A percentile compares a stretch with the other conserved stretches of the same genome.
Evolutionary conservation across 306 rosid genomes (phyloP).

Genomic region (Parietaria judaica): DNA sequence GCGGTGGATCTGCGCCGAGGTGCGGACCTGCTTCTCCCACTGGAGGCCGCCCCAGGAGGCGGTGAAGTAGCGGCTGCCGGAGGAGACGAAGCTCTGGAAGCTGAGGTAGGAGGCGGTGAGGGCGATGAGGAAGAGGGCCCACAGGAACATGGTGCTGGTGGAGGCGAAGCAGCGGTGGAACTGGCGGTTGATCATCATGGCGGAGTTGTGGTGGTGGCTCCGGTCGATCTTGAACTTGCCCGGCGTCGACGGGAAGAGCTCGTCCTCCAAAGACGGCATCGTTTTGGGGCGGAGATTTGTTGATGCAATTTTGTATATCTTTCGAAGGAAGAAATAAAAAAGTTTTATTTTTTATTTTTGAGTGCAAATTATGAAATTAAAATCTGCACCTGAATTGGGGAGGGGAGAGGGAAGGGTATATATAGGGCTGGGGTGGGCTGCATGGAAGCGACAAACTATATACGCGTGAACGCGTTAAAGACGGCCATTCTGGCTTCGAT

Average conservation of each 20-base stretch:
- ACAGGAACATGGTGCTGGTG: constrained; percentile 81
- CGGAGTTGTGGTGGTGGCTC: constrained; percentile 27
- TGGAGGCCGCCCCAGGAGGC: constrained; percentile 90
- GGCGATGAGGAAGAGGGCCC: constrained; percentile 76
- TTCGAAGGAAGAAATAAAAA: too few relatives aligned
- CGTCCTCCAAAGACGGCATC: constrained; percentile 60
- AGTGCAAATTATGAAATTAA: not conserved
- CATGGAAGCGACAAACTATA: constrained; percentile 22
- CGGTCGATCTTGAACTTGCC: constrained; percentile 86
- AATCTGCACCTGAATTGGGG: constrained; percentile 34
- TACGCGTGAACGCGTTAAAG: constrained; percentile 66
- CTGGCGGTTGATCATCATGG: constrained; percentile 31
- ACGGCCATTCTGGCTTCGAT: constrained; percentile 20
- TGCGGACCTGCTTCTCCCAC: constrained; percentile 85
- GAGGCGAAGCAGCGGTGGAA: constrained; percentile 71
- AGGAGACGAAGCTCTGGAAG: constrained; percentile 62
- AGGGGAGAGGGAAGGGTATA: constrained; percentile 24
- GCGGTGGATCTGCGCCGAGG: constrained; percentile 63
- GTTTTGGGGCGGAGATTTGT: not conserved
- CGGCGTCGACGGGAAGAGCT: constrained; percentile 69
- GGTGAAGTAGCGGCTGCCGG: constrained; percentile 56
- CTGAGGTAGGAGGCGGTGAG: constrained; percentile 69
- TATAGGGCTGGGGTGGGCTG: constrained; percentile 34
- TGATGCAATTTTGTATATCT: not conserved
- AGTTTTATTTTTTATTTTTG: not conserved